Evolutionary conservation across 768 basidiomycete species (phyloP), one percentile per base, ranked within the genome.

Genomic region (Nidularia sp.): DNA sequence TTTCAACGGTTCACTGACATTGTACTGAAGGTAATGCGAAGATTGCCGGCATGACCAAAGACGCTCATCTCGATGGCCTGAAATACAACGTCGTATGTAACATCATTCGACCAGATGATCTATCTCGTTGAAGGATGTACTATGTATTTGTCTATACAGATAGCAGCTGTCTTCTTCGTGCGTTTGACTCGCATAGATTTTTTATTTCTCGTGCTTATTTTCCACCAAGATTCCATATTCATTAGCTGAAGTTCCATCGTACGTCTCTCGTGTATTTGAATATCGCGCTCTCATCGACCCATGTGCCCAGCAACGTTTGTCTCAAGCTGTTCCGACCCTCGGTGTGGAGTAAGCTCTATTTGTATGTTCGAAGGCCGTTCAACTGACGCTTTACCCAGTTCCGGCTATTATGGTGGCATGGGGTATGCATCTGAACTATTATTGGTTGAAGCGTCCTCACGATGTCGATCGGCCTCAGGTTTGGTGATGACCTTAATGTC

Each of bases 401-500:
- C 59, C 62, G 25, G 55, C 56, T n/a, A 64, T 61, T 10, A 63
- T 64, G 62, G 47, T 66, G 2, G 60, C 62, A 5, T 66, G 65
- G 65, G 61, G 60, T 57, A 51, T 25, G 25, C 22, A 15, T 13
- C 12, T 29, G 34, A 18, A 25, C n/a, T 7, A 18, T 9, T 6
- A 22, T 13, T 50, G 0, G 6, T 34, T 9, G 18, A 48, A 53
- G 6, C 3, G 31, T 39, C 35, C 15, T 34, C 13, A 34, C 13
- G 41, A 34, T 1, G 25, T 29, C 25, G 25, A 29, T 15, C 36
- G n/a, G 22, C 5, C 18, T 3, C 13, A 61, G 63, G 64, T 10
- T 55, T 60, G n/a, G 57, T 64, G 29, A 64, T 66, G 62, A 66
- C 65, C 13, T 49, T 66, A 18, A 66, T 65, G 65, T 63, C 56